phyloP scores from a whole-genome alignment of 192 early-diverging fungal species.

The Coemansia sp. region DNA sequence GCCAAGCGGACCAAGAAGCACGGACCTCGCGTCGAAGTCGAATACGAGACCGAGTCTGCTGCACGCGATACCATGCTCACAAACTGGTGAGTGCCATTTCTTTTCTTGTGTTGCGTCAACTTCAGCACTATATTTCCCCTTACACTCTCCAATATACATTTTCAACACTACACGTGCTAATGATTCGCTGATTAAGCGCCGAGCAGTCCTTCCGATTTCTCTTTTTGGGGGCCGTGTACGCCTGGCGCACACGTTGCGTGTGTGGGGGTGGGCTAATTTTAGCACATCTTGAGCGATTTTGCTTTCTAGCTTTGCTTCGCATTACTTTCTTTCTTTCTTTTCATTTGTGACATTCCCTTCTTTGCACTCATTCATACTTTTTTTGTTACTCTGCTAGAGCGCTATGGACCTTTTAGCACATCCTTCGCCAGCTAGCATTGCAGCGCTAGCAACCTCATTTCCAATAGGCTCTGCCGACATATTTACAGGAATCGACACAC shows the following conservation, averaged over 20 bases:
- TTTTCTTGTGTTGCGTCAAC: slow-evolving; percentile 5
- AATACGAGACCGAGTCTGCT: slow-evolving; percentile 58
- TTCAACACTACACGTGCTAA: not conserved
- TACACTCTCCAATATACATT: not conserved
- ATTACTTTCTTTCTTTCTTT: not conserved
- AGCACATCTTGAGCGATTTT: not conserved
- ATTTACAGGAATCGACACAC: slow-evolving; percentile 14
- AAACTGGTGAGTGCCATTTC: slow-evolving; percentile 24
- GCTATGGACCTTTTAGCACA: slow-evolving; percentile 12
- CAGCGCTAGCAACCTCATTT: not conserved
- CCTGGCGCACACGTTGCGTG: not conserved
- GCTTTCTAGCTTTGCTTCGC: not conserved
- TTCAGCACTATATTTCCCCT: not conserved
- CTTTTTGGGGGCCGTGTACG: not conserved
- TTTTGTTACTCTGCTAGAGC: not conserved
- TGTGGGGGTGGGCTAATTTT: not conserved
- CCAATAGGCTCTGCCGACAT: slow-evolving; percentile 1
- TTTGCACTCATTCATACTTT: not conserved
- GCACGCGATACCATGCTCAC: slow-evolving; percentile 41
- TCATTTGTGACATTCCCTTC: not conserved
- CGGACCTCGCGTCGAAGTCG: slow-evolving; percentile 59
- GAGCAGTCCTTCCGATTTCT: not conserved
- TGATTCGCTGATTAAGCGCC: not conserved
- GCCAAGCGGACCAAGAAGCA: slow-evolving; percentile 52
- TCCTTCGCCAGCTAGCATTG: not conserved